Conservation (phyloP, 768 basidiomycete species). For the Lentinula edodes region DNA sequence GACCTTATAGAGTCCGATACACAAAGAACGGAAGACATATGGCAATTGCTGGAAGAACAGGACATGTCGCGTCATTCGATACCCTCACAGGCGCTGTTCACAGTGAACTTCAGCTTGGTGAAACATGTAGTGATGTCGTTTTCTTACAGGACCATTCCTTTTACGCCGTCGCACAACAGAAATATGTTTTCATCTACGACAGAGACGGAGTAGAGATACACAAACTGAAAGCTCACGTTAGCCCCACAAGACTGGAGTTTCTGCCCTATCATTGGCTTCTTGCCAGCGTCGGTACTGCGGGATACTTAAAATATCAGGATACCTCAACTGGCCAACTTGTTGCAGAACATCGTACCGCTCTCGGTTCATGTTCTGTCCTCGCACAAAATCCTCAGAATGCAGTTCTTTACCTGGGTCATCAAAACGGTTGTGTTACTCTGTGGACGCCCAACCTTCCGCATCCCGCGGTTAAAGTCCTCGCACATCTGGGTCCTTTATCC, state of each 20-base stretch:
- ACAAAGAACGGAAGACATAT: conserved; percentile 89
- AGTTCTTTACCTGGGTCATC: conserved; percentile 90
- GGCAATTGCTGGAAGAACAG: conserved; percentile 75
- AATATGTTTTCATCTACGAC: conserved; percentile 96
- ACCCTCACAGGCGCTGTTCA: conserved; percentile 86
- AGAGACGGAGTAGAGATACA: conserved; percentile 91
- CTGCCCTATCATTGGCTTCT: conserved; percentile 96
- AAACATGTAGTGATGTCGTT: conserved; percentile 92
- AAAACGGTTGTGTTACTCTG: conserved; percentile 91
- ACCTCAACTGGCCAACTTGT: conserved; percentile 88
- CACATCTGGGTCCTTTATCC: conserved; percentile 84
- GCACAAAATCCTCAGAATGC: conserved; percentile 91
- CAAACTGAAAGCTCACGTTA: conserved; percentile 75
- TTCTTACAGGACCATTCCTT: conserved; percentile 87
- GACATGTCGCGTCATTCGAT: conserved; percentile 92
- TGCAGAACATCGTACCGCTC: conserved; percentile 83
- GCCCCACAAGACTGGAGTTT: conserved; percentile 87
- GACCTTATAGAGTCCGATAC: conserved; percentile 80
- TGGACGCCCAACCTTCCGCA: conserved; percentile 96
- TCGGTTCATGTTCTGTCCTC: conserved; percentile 82
- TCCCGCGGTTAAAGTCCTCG: conserved; percentile 86
- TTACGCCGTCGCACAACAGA: conserved; percentile 93
- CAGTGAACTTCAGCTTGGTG: conserved; percentile 82
- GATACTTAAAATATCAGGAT: conserved; percentile 94
- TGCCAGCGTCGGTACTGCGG: conserved; percentile 78